phyloP scores from a whole-genome alignment of 352 stramenopile genomes.

The Phytophthora multivora region DNA sequence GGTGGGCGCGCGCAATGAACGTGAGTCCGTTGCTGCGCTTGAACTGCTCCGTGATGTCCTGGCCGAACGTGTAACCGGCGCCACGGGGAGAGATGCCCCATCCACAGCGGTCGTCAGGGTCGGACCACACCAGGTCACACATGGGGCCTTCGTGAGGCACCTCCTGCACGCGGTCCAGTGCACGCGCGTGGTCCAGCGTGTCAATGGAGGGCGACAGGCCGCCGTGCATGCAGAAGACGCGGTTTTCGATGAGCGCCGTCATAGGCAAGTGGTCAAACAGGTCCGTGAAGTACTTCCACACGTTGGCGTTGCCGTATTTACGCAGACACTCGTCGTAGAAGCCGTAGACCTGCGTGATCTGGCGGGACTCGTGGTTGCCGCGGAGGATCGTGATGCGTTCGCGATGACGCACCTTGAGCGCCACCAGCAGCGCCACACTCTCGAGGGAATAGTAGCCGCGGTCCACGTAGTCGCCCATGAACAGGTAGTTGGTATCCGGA shows the following conservation, averaged over 20 bases:
- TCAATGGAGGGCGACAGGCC: slow-evolving; percentile 89
- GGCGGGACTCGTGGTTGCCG: slow-evolving; percentile 81
- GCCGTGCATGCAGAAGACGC: slow-evolving; percentile 91
- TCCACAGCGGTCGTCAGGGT: slow-evolving; percentile 86
- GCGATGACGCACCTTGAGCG: slow-evolving; percentile 85
- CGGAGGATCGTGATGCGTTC: slow-evolving; percentile 88
- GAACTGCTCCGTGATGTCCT: slow-evolving; percentile 91
- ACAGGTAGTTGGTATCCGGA: slow-evolving; percentile 91
- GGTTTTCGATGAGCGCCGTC: slow-evolving; percentile 89
- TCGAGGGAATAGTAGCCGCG: slow-evolving; percentile 90
- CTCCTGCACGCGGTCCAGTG: slow-evolving; percentile 86
- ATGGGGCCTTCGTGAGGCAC: slow-evolving; percentile 89
- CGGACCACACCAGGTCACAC: slow-evolving; percentile 90
- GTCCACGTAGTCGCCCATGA: slow-evolving; percentile 92
- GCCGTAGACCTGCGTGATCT: slow-evolving; percentile 87
- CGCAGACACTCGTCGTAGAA: slow-evolving; percentile 78
- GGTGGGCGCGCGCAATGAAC: slow-evolving; percentile 87
- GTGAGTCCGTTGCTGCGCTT: slow-evolving; percentile 89
- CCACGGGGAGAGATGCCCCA: slow-evolving; percentile 89
- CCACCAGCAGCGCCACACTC: slow-evolving; percentile 82
- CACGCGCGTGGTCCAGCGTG: slow-evolving; percentile 85
- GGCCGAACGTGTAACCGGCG: slow-evolving; percentile 87
- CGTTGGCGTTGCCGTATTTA: slow-evolving; percentile 97
- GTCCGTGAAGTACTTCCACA: slow-evolving; percentile 92
- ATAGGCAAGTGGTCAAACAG: slow-evolving; percentile 90